A percentile compares a stretch with the other conserved stretches of the same genome.
Conservation (phyloP, 2,329 filamentous ascomycete genomes). For the Helminthosporium solani region DNA sequence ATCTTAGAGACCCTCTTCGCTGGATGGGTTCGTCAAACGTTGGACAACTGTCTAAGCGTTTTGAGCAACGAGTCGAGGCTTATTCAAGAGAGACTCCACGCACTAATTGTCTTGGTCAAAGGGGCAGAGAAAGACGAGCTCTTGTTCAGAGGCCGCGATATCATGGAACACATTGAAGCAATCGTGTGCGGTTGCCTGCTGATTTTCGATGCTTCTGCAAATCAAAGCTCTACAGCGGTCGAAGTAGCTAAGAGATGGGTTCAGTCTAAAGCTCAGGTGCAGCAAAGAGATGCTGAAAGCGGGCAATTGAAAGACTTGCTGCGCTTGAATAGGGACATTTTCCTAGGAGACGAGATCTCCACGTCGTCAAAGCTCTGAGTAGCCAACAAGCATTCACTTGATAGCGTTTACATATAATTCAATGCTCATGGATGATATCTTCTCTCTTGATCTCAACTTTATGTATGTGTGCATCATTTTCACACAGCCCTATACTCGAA, state of each 20-base stretch:
- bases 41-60: slow-evolving; percentile 6
- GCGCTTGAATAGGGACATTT: too few relatives aligned
- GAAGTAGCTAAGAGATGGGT: slow-evolving; percentile 43
- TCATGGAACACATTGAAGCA: slow-evolving; percentile 35
- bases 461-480: too few relatives aligned
- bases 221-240: slow-evolving; percentile 30
- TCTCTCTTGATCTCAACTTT: too few relatives aligned
- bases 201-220: slow-evolving; percentile 40
- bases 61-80: slow-evolving; percentile 13
- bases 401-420: too few relatives aligned
- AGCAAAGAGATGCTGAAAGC: background rate
- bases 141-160: slow-evolving; percentile 25
- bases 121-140: slow-evolving; percentile 22
- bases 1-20: slow-evolving; percentile 20
- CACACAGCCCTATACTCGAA: too few relatives aligned
- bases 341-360: too few relatives aligned
- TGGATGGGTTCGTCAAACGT: slow-evolving; percentile 17
- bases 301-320: background rate
- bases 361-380: too few relatives aligned
- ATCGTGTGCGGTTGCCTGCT: slow-evolving; percentile 41
- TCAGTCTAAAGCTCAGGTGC: slow-evolving; percentile 3
- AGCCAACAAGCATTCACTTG: too few relatives aligned
- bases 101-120: slow-evolving; percentile 7
- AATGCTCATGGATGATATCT: too few relatives aligned
- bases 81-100: slow-evolving; percentile 13